Evolutionary conservation across 768 basidiomycete species (phyloP), one percentile per base, ranked within the genome.

Genomic region (Tulasnella sp.): DNA sequence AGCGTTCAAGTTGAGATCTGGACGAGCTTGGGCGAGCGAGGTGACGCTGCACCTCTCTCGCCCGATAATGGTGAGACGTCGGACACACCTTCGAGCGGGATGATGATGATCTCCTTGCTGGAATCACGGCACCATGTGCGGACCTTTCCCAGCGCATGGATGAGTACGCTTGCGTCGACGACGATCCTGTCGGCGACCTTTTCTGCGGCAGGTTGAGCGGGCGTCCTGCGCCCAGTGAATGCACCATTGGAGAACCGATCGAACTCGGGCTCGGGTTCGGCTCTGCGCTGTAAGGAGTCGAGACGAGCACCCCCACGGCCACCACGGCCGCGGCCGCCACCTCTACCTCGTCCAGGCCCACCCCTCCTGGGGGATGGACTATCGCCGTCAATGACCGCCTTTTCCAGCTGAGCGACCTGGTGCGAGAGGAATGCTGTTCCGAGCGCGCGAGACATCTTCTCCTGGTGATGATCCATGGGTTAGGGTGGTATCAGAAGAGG

Each of bases 31-130:
- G n/a, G n/a, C n/a, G n/a, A n/a, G n/a, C n/a, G n/a, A n/a, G n/a
- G n/a, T n/a, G n/a, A n/a, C n/a, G n/a, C n/a, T n/a, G n/a, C n/a
- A n/a, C n/a, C n/a, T n/a, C n/a, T n/a, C n/a, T 11, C n/a, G 19
- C 17, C 25, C 19, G 21, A 45, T 34, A 39, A n/a, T n/a, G n/a
- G n/a, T n/a, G n/a, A n/a, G n/a, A n/a, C n/a, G n/a, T n/a, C n/a
- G n/a, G n/a, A n/a, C n/a, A 49, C 61, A 91, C 91, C 89, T 78
- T 96, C 91, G 25, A 92, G 78, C 5, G 92, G 91, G 42, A 91
- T 73, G 46, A 96, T 79, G 49, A 96, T 64, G 31, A 90, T 70
- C 68, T 92, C 89, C 60, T 83, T 73, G 27, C 86, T 75, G 0
- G 83, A 84, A 0, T 86, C 81, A 59, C 75, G 77, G 68, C 84